Evolutionary conservation across 768 basidiomycete genomes (phyloP).

Genomic region (Leccinum broughii): DNA sequence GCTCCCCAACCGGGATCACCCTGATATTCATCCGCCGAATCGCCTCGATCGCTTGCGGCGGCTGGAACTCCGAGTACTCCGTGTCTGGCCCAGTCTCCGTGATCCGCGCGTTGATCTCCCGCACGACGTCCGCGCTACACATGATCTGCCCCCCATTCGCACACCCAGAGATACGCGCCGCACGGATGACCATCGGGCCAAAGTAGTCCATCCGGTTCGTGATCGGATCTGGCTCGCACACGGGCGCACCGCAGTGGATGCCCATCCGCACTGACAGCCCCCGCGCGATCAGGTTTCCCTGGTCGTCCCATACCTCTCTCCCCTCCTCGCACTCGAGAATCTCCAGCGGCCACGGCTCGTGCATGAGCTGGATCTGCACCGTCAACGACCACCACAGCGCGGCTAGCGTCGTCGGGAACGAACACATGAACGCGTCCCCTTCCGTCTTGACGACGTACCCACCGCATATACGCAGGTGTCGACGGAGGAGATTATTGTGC

Average conservation of each 20-base stretch:
- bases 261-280: constrained; percentile 99
- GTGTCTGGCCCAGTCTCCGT: constrained; percentile 56
- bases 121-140: constrained; percentile 84
- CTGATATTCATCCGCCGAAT: constrained; percentile 70
- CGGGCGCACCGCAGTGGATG: constrained; percentile 87
- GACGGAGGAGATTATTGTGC: constrained; percentile 85
- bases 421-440: constrained; percentile 99
- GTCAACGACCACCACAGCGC: constrained; percentile 92
- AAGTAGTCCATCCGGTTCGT: constrained; percentile 98
- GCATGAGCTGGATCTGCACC: constrained; percentile 80
- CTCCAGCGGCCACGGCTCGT: constrained; percentile 89
- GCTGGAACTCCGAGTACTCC: constrained; percentile 58
- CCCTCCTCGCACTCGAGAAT: constrained; percentile 93
- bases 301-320: constrained; percentile 65
- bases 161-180: constrained; percentile 77
- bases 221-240: constrained; percentile 89
- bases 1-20: constrained; percentile 80
- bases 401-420: constrained; percentile 85
- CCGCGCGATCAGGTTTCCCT: constrained; percentile 71
- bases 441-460: constrained; percentile 99
- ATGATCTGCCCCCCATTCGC: constrained; percentile 94
- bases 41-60: constrained; percentile 65
- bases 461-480: constrained; percentile 84
- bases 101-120: constrained; percentile 70
- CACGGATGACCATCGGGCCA: constrained; percentile 93